These are phyloP conservation scores for Exserohilum rostratum DNA, from an alignment of 2,329 filamentous ascomycete species.

Conservation along the genomic window DNA sequence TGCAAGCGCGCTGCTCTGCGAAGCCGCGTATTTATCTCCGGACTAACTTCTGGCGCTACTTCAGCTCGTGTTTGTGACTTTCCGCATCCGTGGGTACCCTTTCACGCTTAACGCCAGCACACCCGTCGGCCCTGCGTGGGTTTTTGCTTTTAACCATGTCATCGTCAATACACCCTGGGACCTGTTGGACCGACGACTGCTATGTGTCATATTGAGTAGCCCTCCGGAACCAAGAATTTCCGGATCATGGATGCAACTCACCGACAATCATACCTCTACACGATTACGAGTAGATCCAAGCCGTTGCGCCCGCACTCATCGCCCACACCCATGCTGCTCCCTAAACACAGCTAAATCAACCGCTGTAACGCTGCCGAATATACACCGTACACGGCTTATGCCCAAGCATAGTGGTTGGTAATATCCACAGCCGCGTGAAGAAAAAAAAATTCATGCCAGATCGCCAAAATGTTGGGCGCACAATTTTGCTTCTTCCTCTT, in stretches of 20 bases:
- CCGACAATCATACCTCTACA: slow-evolving; percentile 5
- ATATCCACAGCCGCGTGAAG: not conserved
- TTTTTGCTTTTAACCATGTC: slow-evolving; percentile 1
- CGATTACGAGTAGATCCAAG: not conserved
- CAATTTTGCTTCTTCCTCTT: not conserved
- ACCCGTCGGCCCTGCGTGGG: not conserved
- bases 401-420: not conserved
- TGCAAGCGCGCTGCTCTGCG: slow-evolving; percentile 11
- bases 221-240: not conserved
- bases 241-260: slow-evolving; percentile 2
- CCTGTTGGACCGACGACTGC: not conserved
- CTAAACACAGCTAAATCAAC: not conserved
- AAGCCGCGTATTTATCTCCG: slow-evolving; percentile 11
- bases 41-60: not conserved
- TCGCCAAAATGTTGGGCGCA: not conserved
- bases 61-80: not conserved
- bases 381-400: slow-evolving; percentile 4
- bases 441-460: not conserved
- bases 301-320: not conserved
- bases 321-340: not conserved
- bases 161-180: not conserved
- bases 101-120: not conserved
- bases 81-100: not conserved
- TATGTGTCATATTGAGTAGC: not conserved
- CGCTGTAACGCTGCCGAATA: slow-evolving; percentile 2